A percentile compares a stretch with the other conserved stretches of the same genome.
These are phyloP conservation scores for Talaromyces sp. DNA, from an alignment of 2,329 filamentous ascomycete species.

Conservation along the genomic window DNA sequence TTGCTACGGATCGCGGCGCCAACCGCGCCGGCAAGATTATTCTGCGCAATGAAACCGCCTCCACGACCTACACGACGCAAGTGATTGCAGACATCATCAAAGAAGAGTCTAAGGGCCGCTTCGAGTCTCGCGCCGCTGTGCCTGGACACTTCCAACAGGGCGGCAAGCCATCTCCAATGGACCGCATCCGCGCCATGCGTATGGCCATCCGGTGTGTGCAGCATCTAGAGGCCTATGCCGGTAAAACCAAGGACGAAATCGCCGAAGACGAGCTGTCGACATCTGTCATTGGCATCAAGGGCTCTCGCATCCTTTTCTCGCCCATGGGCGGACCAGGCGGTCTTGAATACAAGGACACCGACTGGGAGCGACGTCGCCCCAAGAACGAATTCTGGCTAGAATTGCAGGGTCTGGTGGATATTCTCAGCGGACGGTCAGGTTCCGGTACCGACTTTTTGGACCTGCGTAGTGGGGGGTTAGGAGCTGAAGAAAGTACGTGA, in stretches of 20 bases:
- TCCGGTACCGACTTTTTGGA: background rate
- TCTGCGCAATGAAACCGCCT: constrained; percentile 93
- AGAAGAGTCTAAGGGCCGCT: constrained; percentile 84
- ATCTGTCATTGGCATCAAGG: constrained; percentile 86
- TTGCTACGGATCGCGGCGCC: constrained; percentile 79
- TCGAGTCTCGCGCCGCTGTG: constrained; percentile 87
- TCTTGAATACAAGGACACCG: constrained; percentile 79
- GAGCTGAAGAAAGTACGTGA: background rate
- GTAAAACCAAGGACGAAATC: constrained; percentile 62
- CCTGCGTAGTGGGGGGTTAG: background rate
- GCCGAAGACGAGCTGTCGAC: constrained; percentile 68
- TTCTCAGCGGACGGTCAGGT: constrained; percentile 67
- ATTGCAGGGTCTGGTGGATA: constrained; percentile 77
- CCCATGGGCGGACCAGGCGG: constrained; percentile 60
- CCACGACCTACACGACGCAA: constrained; percentile 83
- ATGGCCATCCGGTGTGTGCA: constrained; percentile 93
- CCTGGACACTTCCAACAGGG: constrained; percentile 94
- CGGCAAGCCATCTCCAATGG: constrained; percentile 90
- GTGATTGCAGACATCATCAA: constrained; percentile 94
- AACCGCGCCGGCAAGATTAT: constrained; percentile 89
- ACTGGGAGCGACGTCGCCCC: constrained; percentile 87
- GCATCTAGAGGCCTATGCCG: constrained; percentile 75
- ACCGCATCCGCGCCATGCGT: constrained; percentile 84
- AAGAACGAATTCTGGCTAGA: constrained; percentile 80
- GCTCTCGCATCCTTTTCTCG: constrained; percentile 82